Conservation (phyloP, 2,329 filamentous ascomycete genomes). For the Tolypocladium ophioglossoides region DNA sequence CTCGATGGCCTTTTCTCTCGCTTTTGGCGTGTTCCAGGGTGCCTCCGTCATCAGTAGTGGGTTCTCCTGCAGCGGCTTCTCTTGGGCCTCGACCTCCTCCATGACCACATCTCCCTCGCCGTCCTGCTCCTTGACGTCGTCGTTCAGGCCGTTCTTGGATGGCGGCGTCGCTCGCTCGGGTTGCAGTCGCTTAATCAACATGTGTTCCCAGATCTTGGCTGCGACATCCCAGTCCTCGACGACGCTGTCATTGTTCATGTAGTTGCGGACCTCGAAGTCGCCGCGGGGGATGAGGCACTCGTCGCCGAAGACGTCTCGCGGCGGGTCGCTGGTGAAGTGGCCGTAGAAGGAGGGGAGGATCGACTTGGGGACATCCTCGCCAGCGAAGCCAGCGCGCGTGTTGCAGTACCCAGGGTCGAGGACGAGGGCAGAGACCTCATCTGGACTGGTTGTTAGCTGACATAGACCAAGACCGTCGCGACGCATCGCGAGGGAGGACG, state of each 20-base stretch:
- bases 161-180: constrained; percentile 61
- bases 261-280: constrained; percentile 78
- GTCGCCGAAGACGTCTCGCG: constrained; percentile 70
- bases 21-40: constrained; percentile 81
- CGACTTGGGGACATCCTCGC: constrained; percentile 93
- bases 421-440: constrained; percentile 94
- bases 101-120: constrained; percentile 50
- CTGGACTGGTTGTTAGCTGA: constrained; percentile 31
- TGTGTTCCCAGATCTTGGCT: constrained; percentile 82
- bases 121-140: constrained; percentile 50
- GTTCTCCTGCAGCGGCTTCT: constrained; percentile 79
- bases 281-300: constrained; percentile 72
- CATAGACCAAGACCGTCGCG: not conserved
- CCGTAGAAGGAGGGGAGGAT: constrained; percentile 89
- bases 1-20: constrained; percentile 88
- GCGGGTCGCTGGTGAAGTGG: constrained; percentile 32
- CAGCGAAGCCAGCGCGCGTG: constrained; percentile 90
- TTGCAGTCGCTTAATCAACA: constrained; percentile 80
- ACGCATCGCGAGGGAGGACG: not conserved
- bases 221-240: constrained; percentile 97
- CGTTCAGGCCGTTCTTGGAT: constrained; percentile 69
- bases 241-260: constrained; percentile 78
- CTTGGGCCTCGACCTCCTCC: constrained; percentile 42
- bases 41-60: constrained; percentile 90
- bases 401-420: constrained; percentile 90